Base-by-base conservation (phyloP, 805 yeast species). In the Saccharomyces cerevisiae region DNA sequence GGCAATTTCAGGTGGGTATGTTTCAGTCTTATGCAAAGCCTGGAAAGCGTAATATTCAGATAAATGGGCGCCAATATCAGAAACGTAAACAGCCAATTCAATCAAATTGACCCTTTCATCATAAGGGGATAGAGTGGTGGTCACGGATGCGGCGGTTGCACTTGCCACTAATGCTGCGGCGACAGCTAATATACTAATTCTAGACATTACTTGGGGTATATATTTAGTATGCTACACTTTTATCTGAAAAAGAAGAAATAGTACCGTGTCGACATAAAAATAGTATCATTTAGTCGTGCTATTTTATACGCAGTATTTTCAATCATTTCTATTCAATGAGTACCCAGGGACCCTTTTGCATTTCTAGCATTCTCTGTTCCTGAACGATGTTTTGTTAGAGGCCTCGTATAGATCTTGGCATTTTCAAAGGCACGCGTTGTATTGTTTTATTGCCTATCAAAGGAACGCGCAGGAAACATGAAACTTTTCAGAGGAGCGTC, bases 141-240 rank as follows among this genome's bases (percentile, higher is more conserved):
- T 47, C 6, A 55, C 61, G 13, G 53, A 30, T n/a, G 54, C 52
- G 6, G 55, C 52, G 27, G 57, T 53, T n/a, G 57, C 54, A 31
- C 57, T 55, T 13, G 56, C 55, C 26, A 47, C 28, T 46, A 56
- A 32, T 17, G 55, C 53, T 26, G 48, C 31, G 43, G 47, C 43
- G 1, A 21, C 17, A 9, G 43, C 64, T 14, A 76, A 68, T 17
- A 41, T 74, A 73, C 50, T 73, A 74, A 10, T 57, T 51, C 24
- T 61, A 58, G 22, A 10, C 43, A 36, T 36, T 36, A 60, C 56
- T 11, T 61, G 60, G 11, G 55, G 41, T 50, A 57, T 50, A 57
- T 59, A 50, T 50, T 49, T 48, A 57, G 6, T 36, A 36, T 36
- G 56, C 2, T 36, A 36, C 8, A n/a, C 5, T 17, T 9, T 17